phyloP scores from a whole-genome alignment of 2,329 filamentous ascomycete genomes.

The Cephalotrichum gorgonifer region DNA sequence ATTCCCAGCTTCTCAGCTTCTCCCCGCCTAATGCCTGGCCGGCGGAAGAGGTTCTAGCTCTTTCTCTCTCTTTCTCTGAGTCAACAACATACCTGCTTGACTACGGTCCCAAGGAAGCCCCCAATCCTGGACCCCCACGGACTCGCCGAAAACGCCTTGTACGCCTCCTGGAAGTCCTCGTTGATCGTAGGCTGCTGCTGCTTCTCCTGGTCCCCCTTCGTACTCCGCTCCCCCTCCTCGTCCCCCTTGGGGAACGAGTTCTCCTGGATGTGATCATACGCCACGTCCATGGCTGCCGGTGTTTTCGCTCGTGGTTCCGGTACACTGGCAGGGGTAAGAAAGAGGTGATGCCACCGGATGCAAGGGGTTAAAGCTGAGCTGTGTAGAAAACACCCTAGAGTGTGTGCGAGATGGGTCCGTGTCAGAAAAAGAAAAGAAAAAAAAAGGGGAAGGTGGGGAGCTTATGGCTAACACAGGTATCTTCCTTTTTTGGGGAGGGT shows the following conservation, averaged over 20 bases:
- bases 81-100: conserved; percentile 64
- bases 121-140: conserved; percentile 86
- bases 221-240: conserved; percentile 23
- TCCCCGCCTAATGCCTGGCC: too few species aligned
- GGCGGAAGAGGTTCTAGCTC: too few species aligned
- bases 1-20: too few species aligned
- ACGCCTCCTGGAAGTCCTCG: conserved; percentile 85
- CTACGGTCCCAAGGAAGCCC: conserved; percentile 81
- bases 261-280: conserved; percentile 94
- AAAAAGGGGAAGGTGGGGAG: too few species aligned
- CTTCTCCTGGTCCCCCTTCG: conserved; percentile 28
- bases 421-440: too few species aligned
- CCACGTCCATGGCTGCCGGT: conserved; percentile 73
- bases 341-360: neutral
- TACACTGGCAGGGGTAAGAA: neutral
- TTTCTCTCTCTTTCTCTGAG: neutral
- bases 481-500: too few species aligned
- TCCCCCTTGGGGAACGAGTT: conserved; percentile 56
- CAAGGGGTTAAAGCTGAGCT: too few species aligned
- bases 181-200: conserved; percentile 54
- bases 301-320: neutral
- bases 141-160: conserved; percentile 83
- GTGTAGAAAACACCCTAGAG: too few species aligned
- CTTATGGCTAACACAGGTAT: too few species aligned
- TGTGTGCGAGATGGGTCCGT: too few species aligned